Evolutionary conservation across 495 filamentous ascomycete genomes (phyloP), one percentile per base, ranked within the genome.

Genomic region (Hypoxylon perforatum): DNA sequence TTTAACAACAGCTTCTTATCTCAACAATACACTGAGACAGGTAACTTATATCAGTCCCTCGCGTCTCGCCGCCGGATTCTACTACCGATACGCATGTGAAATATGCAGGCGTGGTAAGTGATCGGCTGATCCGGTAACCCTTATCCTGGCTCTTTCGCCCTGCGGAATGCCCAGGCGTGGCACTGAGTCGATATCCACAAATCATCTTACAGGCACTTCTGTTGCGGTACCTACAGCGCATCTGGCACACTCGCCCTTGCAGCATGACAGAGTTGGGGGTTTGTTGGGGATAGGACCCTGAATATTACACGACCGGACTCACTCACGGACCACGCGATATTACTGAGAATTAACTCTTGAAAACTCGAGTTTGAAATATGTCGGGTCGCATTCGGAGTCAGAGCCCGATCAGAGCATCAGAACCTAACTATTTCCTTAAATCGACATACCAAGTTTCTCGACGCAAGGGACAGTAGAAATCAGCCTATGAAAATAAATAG

Each of bases 71-170:
- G 57, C 33, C 25, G 18, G 51, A 57, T 45, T n/a, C n/a, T 51
- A 38, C 35, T 28, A n/a, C 10, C 15, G 10, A 23, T 57, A 57
- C 23, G 57, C 56, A 60, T 35, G n/a, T 52, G 46, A 65, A 65
- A 46, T 38, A 46, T 48, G 41, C 35, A 25, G 35, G 50, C n/a
- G 50, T 42, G 17, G 23, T 19, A 52, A 51, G 12, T 67, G 52
- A 62, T 62, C 64, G 64, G 64, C 64, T 67, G 64, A 67, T 49
- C 64, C 58, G 41, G 47, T 41, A 57, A 57, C 64, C 64, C 53
- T 57, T 51, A 61, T 11, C 28, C 38, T 50, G 44, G 21, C n/a
- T 17, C 36, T 57, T 57, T 61, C 44, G 57, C 57, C 57, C 38
- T 58, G 63, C 54, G 44, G 63, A 36, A 61, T 67, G 57, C 33